Evolutionary conservation across 768 basidiomycete genomes (phyloP).

Genomic region (Agaricus sinodeliciosus): DNA sequence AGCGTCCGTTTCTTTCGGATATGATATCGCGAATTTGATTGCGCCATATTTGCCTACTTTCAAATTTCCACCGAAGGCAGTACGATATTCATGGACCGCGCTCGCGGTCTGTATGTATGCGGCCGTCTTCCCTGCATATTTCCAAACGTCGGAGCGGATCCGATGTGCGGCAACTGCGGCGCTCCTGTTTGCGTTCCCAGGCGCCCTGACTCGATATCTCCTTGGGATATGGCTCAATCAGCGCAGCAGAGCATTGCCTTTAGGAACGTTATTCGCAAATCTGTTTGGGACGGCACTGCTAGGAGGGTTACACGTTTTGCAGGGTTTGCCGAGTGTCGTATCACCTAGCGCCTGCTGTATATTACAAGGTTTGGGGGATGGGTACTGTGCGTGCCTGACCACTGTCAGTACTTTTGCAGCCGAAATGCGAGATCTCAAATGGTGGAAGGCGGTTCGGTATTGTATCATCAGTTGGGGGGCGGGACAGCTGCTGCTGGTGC

Average conservation of each 20-base stretch:
- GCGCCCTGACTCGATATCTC: slow-evolving; percentile 76
- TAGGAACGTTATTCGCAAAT: slow-evolving; percentile 79
- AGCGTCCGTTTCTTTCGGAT: slow-evolving; percentile 73
- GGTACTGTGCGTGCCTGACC: slow-evolving; percentile 92
- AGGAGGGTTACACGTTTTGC: slow-evolving; percentile 64
- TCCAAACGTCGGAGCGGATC: slow-evolving; percentile 57
- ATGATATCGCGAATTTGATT: slow-evolving; percentile 44
- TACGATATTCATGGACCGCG: slow-evolving; percentile 45
- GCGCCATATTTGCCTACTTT: slow-evolving; percentile 31
- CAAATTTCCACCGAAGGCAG: slow-evolving; percentile 27
- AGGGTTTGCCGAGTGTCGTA: slow-evolving; percentile 40
- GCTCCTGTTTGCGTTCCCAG: slow-evolving; percentile 85
- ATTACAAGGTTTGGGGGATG: slow-evolving; percentile 79
- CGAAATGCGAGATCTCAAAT: slow-evolving; percentile 57
- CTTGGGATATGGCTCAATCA: slow-evolving; percentile 71
- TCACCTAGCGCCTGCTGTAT: slow-evolving; percentile 58
- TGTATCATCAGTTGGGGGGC: slow-evolving; percentile 57
- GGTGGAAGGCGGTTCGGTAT: slow-evolving; percentile 62
- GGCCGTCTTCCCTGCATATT: slow-evolving; percentile 74
- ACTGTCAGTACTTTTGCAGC: slow-evolving; percentile 92
- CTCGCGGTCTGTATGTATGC: slow-evolving; percentile 64
- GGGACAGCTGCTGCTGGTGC: slow-evolving; percentile 64
- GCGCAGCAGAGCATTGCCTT: slow-evolving; percentile 51
- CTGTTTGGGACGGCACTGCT: slow-evolving; percentile 77
- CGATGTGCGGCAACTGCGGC: slow-evolving; percentile 83